phyloP scores from a whole-genome alignment of 305 asterid species.

The Lippia alba region DNA sequence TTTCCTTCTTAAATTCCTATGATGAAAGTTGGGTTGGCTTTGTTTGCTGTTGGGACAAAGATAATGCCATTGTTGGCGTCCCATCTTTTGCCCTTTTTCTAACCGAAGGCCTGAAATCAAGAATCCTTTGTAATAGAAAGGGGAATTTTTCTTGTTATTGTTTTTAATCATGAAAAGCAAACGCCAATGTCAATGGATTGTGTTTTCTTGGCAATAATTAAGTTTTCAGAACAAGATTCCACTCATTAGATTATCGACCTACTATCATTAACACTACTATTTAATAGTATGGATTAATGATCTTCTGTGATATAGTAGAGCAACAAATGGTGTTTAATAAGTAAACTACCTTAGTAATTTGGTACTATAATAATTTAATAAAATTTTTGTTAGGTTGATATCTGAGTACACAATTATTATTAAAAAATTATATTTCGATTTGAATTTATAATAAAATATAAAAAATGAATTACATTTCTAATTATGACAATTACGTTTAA shows the following conservation, averaged over 20 bases:
- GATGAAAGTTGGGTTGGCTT: conserved; percentile 42
- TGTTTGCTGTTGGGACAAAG: conserved; percentile 36
- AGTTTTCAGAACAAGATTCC: conserved; percentile 22
- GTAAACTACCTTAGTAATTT: too few relatives aligned
- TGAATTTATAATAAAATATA: too few relatives aligned
- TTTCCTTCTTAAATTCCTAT: conserved; percentile 33
- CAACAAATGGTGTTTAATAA: not conserved
- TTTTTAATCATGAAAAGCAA: conserved; percentile 18
- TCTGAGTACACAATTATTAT: too few relatives aligned
- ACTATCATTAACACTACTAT: not conserved
- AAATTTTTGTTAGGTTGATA: too few relatives aligned
- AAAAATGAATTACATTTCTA: too few relatives aligned
- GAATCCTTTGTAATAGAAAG: conserved; percentile 1
- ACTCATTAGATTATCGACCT: conserved; percentile 4
- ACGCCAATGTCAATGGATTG: conserved; percentile 33
- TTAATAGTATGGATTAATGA: not conserved
- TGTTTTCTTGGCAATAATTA: conserved; percentile 18
- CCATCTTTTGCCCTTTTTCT: conserved; percentile 30
- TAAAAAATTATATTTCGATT: too few relatives aligned
- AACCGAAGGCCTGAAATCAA: conserved; percentile 24
- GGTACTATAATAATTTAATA: too few relatives aligned
- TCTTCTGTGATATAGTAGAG: not conserved
- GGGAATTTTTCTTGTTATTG: not conserved
- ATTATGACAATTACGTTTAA: too few relatives aligned
- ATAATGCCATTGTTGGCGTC: conserved; percentile 28